phyloP scores from a whole-genome alignment of 306 rosid species.

The Carpinus fangiana region DNA sequence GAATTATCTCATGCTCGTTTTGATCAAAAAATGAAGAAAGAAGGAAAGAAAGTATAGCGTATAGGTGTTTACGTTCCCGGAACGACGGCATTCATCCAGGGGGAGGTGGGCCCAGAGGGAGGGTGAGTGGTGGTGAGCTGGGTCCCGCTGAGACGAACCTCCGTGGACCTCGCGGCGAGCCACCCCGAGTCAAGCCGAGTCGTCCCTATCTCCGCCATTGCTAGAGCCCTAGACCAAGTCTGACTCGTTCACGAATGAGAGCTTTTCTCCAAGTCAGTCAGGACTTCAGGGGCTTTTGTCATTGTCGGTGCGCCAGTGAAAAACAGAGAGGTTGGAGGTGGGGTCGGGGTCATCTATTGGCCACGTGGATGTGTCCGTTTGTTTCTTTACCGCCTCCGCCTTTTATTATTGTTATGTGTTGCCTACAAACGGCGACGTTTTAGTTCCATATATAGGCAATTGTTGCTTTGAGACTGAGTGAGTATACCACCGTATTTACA shows the following conservation, averaged over 20 bases:
- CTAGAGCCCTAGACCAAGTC: neutral
- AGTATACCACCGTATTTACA: too few species aligned
- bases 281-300: neutral
- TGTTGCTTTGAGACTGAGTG: too few species aligned
- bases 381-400: too few species aligned
- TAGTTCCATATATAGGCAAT: too few species aligned
- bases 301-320: neutral
- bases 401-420: too few species aligned
- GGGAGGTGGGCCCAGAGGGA: slow-evolving; percentile 61
- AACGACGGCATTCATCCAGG: slow-evolving; percentile 82
- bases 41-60: neutral
- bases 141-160: slow-evolving; percentile 58
- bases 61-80: slow-evolving; percentile 82
- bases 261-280: neutral
- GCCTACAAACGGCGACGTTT: neutral
- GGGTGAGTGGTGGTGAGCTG: slow-evolving; percentile 87
- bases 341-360: neutral
- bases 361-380: neutral
- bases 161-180: slow-evolving; percentile 84
- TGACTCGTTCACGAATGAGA: neutral
- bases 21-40: neutral
- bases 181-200: slow-evolving; percentile 66
- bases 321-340: neutral
- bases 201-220: slow-evolving; percentile 47
- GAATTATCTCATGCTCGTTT: neutral